Percentiles rank a stretch among this genome's conserved stretches.
Evolutionary conservation across 2,329 filamentous ascomycete genomes (phyloP).

Genomic region (Amesomyces nigricolor): DNA sequence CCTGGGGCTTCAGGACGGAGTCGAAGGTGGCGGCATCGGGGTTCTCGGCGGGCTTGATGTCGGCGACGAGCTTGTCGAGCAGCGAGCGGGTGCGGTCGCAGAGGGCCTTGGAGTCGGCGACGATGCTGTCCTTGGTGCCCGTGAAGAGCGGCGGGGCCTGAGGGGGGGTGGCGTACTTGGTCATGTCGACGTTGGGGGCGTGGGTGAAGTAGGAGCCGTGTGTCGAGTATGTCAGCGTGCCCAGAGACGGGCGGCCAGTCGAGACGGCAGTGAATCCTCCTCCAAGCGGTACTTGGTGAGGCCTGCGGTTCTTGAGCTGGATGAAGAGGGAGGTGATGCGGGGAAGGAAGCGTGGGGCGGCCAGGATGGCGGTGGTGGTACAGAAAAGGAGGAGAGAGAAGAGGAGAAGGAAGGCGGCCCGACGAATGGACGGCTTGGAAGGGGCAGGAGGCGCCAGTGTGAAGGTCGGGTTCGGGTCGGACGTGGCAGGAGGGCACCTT

Average conservation of each 20-base stretch:
- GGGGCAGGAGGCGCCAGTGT: conserved; percentile 36
- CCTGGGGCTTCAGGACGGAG: conserved; percentile 59
- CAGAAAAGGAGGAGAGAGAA: conserved; percentile 52
- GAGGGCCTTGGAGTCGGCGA: conserved; percentile 60
- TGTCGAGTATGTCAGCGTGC: conserved; percentile 29
- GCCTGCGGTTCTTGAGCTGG: conserved; percentile 44
- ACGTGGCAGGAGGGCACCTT: not conserved
- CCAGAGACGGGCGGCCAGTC: conserved; percentile 17
- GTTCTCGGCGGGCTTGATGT: conserved; percentile 48
- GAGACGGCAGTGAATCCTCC: conserved; percentile 9
- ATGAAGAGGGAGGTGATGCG: conserved; percentile 54
- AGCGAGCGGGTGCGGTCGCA: conserved; percentile 58
- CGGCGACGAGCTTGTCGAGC: conserved; percentile 61
- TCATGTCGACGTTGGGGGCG: conserved; percentile 56
- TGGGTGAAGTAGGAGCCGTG: conserved; percentile 36
- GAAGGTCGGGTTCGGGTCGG: conserved; percentile 13
- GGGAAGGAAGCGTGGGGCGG: conserved; percentile 52
- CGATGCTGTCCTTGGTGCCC: conserved; percentile 63
- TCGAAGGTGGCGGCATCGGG: conserved; percentile 49
- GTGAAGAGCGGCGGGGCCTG: conserved; percentile 74
- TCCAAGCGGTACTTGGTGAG: conserved; percentile 30
- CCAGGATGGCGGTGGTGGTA: conserved; percentile 57
- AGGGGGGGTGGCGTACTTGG: conserved; percentile 66
- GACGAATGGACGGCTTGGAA: conserved; percentile 13
- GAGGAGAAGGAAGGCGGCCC: conserved; percentile 37